Conservation (phyloP, 148 eudicot species). For the Heliamphora exappendiculata region DNA sequence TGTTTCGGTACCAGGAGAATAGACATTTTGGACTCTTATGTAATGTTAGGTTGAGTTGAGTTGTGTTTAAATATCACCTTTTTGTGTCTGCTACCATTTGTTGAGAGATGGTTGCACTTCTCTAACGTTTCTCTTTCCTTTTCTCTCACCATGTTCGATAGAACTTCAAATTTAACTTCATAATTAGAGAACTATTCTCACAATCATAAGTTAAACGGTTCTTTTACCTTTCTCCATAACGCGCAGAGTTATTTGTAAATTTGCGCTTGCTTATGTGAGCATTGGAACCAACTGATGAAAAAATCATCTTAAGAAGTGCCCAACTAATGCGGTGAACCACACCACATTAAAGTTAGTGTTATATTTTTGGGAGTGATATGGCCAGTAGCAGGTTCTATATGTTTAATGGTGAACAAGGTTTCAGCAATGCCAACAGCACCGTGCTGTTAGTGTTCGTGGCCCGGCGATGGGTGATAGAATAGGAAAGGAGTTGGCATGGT, state of each 20-base stretch:
- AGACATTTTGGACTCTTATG: constrained; percentile 7
- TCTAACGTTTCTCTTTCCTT: background rate
- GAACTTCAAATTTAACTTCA: constrained; percentile 1
- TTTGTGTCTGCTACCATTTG: background rate
- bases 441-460: too few relatives aligned
- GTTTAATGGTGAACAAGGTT: too few relatives aligned
- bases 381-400: too few relatives aligned
- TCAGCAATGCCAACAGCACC: too few relatives aligned
- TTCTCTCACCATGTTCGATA: background rate
- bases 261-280: background rate
- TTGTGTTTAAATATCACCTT: background rate
- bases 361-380: too few relatives aligned
- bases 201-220: background rate
- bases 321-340: background rate
- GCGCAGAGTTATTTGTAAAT: background rate
- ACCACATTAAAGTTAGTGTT: background rate
- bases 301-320: background rate
- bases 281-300: background rate
- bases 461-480: too few relatives aligned
- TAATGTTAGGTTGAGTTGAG: constrained; percentile 4
- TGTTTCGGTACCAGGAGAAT: constrained; percentile 85
- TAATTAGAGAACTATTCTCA: background rate
- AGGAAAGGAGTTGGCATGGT: too few relatives aligned
- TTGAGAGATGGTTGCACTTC: background rate
- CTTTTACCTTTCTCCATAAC: background rate